Percentiles rank a stretch among this genome's conserved stretches.
phyloP scores from a whole-genome alignment of 2,329 filamentous ascomycete species.

The Madurella mycetomatis region DNA sequence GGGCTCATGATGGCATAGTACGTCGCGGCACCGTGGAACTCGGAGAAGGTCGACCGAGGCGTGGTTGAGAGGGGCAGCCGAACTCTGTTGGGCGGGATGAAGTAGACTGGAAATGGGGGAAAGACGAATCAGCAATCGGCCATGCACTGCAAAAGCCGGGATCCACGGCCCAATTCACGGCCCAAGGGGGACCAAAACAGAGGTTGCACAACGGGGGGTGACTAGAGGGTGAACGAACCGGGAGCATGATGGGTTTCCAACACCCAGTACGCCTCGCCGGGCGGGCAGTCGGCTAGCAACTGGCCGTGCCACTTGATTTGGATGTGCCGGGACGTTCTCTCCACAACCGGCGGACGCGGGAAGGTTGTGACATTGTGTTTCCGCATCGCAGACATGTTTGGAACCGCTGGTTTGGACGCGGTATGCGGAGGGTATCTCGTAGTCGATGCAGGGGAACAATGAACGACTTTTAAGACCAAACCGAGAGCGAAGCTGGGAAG shows the following conservation, averaged over 20 bases:
- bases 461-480: slow-evolving; percentile 12
- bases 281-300: slow-evolving; percentile 49
- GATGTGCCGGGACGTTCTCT: slow-evolving; percentile 50
- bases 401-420: slow-evolving; percentile 13
- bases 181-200: neutral
- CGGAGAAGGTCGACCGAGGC: slow-evolving; percentile 46
- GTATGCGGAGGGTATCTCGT: neutral
- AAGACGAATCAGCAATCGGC: slow-evolving; percentile 9
- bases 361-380: slow-evolving; percentile 54
- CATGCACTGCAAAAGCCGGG: neutral
- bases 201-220: neutral
- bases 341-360: slow-evolving; percentile 54
- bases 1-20: slow-evolving; percentile 50
- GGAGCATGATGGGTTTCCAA: slow-evolving; percentile 60
- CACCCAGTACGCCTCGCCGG: slow-evolving; percentile 56
- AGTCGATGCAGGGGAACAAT: neutral
- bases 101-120: slow-evolving; percentile 45
- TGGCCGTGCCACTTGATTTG: slow-evolving; percentile 52
- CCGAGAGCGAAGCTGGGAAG: slow-evolving; percentile 3
- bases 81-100: slow-evolving; percentile 50
- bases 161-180: neutral
- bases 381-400: slow-evolving; percentile 36
- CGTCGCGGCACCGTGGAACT: slow-evolving; percentile 58
- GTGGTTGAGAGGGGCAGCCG: slow-evolving; percentile 44
- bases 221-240: slow-evolving; percentile 36